A percentile compares a stretch with the other conserved stretches of the same genome.
phyloP scores from a whole-genome alignment of 306 rosid species.

The Fragaria vesca region DNA sequence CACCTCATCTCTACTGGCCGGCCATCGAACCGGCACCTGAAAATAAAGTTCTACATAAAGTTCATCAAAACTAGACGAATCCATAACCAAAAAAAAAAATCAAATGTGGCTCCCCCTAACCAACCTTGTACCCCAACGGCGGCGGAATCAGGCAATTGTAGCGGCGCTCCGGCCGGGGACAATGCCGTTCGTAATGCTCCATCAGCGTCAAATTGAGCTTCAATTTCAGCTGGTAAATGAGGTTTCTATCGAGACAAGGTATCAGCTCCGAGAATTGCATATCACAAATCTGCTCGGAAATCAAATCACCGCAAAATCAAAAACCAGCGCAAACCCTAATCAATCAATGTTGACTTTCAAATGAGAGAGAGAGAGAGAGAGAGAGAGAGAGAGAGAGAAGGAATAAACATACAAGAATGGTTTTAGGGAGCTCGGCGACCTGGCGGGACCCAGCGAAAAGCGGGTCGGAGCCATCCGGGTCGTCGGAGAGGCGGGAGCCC shows the following conservation, averaged over 20 bases:
- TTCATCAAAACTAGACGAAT: slow-evolving; percentile 25
- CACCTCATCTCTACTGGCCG: slow-evolving; percentile 63
- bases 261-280: slow-evolving; percentile 46
- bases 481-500: slow-evolving; percentile 47
- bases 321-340: background rate
- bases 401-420: slow-evolving; percentile 37
- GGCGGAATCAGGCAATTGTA: slow-evolving; percentile 57
- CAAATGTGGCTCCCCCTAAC: background rate
- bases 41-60: background rate
- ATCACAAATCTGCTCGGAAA: slow-evolving; percentile 41
- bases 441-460: slow-evolving; percentile 19
- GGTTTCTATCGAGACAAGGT: slow-evolving; percentile 62
- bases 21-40: slow-evolving; percentile 67
- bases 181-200: slow-evolving; percentile 67
- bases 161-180: slow-evolving; percentile 55
- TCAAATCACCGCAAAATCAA: background rate
- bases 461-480: slow-evolving; percentile 28
- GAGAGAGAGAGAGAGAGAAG: too few relatives aligned
- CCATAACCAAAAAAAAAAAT: background rate
- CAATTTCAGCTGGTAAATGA: slow-evolving; percentile 43
- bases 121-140: slow-evolving; percentile 56
- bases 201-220: slow-evolving; percentile 50
- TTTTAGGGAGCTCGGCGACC: slow-evolving; percentile 31
- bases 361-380: background rate
- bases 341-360: background rate